Conservation (phyloP, 2,329 filamentous ascomycete species). For the Trichoderma cornu-damae region DNA sequence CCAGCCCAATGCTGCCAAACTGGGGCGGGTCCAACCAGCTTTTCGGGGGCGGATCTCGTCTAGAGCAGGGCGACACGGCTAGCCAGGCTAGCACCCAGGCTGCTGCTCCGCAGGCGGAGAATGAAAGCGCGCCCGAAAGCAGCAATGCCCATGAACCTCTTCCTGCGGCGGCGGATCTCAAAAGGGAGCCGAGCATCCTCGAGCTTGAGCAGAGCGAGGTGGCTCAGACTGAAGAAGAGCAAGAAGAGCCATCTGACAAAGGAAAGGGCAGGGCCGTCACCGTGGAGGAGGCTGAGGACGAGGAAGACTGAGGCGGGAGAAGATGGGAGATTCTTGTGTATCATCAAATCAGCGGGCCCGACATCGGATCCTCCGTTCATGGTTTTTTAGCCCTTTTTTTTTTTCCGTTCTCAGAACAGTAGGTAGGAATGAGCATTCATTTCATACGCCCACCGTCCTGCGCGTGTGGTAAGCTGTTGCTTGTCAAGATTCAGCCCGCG, state of each 20-base stretch:
- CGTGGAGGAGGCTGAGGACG: slow-evolving; percentile 42
- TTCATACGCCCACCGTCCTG: neutral
- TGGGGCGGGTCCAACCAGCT: slow-evolving; percentile 50
- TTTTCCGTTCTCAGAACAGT: neutral
- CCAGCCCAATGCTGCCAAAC: slow-evolving; percentile 45
- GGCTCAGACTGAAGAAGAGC: slow-evolving; percentile 16
- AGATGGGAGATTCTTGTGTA: neutral
- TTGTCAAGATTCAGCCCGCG: no score
- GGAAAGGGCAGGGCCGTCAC: slow-evolving; percentile 44
- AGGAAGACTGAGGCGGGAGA: slow-evolving; percentile 28
- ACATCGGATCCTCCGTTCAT: neutral
- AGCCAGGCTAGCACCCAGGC: slow-evolving; percentile 14
- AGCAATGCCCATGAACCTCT: slow-evolving; percentile 8
- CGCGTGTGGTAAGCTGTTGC: no score
- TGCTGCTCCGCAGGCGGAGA: slow-evolving; percentile 12
- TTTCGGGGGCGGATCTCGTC: slow-evolving; percentile 35
- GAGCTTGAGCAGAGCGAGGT: slow-evolving; percentile 19
- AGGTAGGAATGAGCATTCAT: neutral
- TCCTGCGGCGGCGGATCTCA: slow-evolving; percentile 11
- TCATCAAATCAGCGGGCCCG: neutral
- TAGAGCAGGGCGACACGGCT: slow-evolving; percentile 24
- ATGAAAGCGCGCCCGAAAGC: neutral
- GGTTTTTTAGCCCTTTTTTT: neutral
- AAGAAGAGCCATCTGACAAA: slow-evolving; percentile 28
- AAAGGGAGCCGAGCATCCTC: slow-evolving; percentile 15